phyloP scores from a whole-genome alignment of 208 protist species.

The Leptomonas seymouri region DNA sequence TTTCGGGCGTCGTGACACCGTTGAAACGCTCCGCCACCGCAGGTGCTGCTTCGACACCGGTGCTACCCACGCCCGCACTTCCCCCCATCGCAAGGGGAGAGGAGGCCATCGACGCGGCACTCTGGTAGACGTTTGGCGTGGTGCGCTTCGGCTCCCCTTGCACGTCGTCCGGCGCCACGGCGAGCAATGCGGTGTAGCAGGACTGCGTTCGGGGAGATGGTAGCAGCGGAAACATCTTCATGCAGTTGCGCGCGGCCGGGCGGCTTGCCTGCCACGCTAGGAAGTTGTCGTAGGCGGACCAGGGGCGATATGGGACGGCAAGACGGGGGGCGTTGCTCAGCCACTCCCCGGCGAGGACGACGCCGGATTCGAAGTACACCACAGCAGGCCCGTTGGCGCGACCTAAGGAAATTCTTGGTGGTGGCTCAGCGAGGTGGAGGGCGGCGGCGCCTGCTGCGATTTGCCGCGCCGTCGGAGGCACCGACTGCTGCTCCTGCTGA shows the following conservation, averaged over 20 bases:
- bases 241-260: slow-evolving; percentile 21
- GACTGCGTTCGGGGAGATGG: slow-evolving; percentile 34
- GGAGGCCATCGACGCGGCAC: not conserved
- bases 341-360: slow-evolving; percentile 56
- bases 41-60: not conserved
- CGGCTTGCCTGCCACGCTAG: slow-evolving; percentile 30
- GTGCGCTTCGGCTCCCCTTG: slow-evolving; percentile 19
- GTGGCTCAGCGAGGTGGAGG: slow-evolving; percentile 23
- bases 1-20: slow-evolving; percentile 14
- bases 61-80: not conserved
- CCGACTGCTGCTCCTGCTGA: slow-evolving; percentile 9
- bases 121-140: not conserved
- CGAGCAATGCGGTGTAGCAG: slow-evolving; percentile 18
- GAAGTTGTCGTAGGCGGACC: slow-evolving; percentile 58
- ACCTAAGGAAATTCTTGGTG: slow-evolving; percentile 32
- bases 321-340: slow-evolving; percentile 61
- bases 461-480: slow-evolving; percentile 14
- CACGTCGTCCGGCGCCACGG: slow-evolving; percentile 22
- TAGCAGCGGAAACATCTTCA: slow-evolving; percentile 10
- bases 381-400: slow-evolving; percentile 39
- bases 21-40: not conserved
- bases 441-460: slow-evolving; percentile 18
- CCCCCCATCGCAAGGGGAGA: slow-evolving; percentile 16
- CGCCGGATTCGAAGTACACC: slow-evolving; percentile 69
- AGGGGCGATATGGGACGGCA: slow-evolving; percentile 58